phyloP scores from a whole-genome alignment of 2,329 filamentous ascomycete species.

The Sordariomycetes sp. region DNA sequence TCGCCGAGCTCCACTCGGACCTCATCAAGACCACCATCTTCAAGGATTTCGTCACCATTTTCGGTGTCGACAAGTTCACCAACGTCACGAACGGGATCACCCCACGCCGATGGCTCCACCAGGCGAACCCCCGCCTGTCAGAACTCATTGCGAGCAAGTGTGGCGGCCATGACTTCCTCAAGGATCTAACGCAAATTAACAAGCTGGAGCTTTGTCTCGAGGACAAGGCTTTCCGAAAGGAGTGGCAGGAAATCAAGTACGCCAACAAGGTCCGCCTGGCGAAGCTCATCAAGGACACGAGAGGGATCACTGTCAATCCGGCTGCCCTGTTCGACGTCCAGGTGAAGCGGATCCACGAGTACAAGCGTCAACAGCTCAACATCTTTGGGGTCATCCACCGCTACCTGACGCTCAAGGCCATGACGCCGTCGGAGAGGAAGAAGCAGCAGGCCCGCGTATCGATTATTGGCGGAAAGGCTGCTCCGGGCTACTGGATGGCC shows the following conservation, averaged over 20 bases:
- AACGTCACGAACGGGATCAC: slow-evolving; percentile 99
- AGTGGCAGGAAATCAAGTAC: slow-evolving; percentile 95
- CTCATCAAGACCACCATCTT: slow-evolving; percentile 99
- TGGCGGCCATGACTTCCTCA: slow-evolving; percentile 75
- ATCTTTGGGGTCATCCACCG: slow-evolving; percentile 97
- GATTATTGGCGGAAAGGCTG: slow-evolving; percentile 96
- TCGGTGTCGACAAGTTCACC: slow-evolving; percentile 93
- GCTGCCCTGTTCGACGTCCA: slow-evolving; percentile 89
- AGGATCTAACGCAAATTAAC: slow-evolving; percentile 78
- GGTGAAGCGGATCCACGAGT: slow-evolving; percentile 98
- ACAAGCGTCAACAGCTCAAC: slow-evolving; percentile 98
- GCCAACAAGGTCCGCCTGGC: slow-evolving; percentile 91
- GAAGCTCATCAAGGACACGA: slow-evolving; percentile 77
- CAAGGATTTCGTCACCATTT: slow-evolving; percentile 95
- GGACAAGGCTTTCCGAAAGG: slow-evolving; percentile 82
- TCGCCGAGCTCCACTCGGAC: slow-evolving; percentile 94
- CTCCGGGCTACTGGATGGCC: slow-evolving; percentile 99
- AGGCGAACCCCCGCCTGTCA: slow-evolving; percentile 88
- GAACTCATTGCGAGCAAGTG: slow-evolving; percentile 86
- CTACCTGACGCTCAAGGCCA: slow-evolving; percentile 78
- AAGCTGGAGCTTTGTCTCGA: slow-evolving; percentile 76
- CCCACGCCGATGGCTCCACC: slow-evolving; percentile 89
- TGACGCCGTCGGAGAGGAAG: slow-evolving; percentile 75
- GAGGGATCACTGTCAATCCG: slow-evolving; percentile 75
- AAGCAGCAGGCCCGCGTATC: slow-evolving; percentile 81